Base-by-base conservation (phyloP, 345 rosid species). In the Ceriops tagal region DNA sequence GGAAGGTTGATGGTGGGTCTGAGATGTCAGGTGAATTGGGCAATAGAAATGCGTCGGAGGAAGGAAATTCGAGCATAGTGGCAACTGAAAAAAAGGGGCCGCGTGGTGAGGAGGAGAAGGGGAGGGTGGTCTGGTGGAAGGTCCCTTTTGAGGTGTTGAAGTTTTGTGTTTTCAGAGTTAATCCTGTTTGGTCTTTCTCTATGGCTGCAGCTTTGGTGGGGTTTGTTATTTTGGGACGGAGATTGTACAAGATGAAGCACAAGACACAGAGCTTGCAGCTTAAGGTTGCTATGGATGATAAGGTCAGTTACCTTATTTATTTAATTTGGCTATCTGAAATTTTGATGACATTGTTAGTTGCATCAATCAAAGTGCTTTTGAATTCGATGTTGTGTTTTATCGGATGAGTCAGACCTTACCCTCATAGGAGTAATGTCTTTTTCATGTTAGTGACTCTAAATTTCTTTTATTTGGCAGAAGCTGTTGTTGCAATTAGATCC, bases 121-220 rank as follows among this genome's bases (percentile, higher is more conserved):
- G 67, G 52, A 66, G 70, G 65, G 74, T 78, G 0, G 83, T 72
- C 8, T 95, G 96, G 99, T 95, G 97, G 99, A 95, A 88, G 80
- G 80, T 91, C 65, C 97, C 99, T 24, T 77, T 88, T 43, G 96
- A 95, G 78, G 58, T 95, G 68, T 71, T 95, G 74, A 91, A 84
- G 73, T 90, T 77, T 72, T 88, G 91, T 81, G 84, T 85, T 69
- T 84, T 89, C 63, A 88, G 83, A 85, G 85, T 84, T 47, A 83
- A 84, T 56, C 99, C 96, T 64, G 70, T 86, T 70, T 95, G 96
- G 97, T 83, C 97, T 56, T 73, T 95, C 77, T 92, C 99, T 10
- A 80, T 95, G 79, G 96, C 96, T 10, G 97, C 97, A 28, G 96
- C 99, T 71, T 66, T 95, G 56, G 75, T 95, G 83, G 99, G 96